phyloP scores from a whole-genome alignment of 768 basidiomycete species.

The Clitopilus hobsonii region DNA sequence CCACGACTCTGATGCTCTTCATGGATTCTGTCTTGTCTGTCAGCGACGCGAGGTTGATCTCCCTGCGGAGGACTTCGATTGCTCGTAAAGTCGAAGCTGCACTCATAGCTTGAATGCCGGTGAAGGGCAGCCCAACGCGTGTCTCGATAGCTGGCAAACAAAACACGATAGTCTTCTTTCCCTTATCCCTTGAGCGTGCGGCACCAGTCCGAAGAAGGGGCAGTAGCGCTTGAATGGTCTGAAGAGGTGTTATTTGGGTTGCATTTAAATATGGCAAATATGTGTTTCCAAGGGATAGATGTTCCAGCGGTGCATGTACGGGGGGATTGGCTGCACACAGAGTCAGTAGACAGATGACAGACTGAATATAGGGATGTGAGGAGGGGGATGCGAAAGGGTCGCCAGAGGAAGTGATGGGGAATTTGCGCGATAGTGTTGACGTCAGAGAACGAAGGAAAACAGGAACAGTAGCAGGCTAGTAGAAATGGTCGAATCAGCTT shows the following conservation, averaged over 20 bases:
- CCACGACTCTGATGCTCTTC: conserved; percentile 64
- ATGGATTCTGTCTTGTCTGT: conserved; percentile 54
- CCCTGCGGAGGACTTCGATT: conserved; percentile 69
- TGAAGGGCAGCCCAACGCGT: conserved; percentile 70
- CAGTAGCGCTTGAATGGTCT: conserved; percentile 70
- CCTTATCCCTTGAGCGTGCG: conserved; percentile 45
- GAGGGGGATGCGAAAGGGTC: conserved; percentile 74
- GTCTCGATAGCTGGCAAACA: conserved; percentile 73
- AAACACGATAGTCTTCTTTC: conserved; percentile 60
- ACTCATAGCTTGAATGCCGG: conserved; percentile 67
- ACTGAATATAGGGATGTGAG: conserved; percentile 67
- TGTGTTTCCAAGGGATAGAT: conserved; percentile 53
- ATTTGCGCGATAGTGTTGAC: conserved; percentile 75
- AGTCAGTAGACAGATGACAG: conserved; percentile 72
- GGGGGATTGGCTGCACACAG: conserved; percentile 37
- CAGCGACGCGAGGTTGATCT: conserved; percentile 54
- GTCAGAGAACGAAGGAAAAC: conserved; percentile 78
- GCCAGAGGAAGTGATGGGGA: conserved; percentile 73
- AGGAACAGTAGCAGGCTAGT: conserved; percentile 64
- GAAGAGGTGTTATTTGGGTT: conserved; percentile 74
- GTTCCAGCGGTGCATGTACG: conserved; percentile 62
- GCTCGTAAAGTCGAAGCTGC: conserved; percentile 69
- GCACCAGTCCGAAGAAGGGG: conserved; percentile 73
- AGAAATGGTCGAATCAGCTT: conserved; percentile 1
- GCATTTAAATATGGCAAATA: conserved; percentile 72